Evolutionary conservation across 129 eudicot species (phyloP).

Genomic region (Sambucus nigra): DNA sequence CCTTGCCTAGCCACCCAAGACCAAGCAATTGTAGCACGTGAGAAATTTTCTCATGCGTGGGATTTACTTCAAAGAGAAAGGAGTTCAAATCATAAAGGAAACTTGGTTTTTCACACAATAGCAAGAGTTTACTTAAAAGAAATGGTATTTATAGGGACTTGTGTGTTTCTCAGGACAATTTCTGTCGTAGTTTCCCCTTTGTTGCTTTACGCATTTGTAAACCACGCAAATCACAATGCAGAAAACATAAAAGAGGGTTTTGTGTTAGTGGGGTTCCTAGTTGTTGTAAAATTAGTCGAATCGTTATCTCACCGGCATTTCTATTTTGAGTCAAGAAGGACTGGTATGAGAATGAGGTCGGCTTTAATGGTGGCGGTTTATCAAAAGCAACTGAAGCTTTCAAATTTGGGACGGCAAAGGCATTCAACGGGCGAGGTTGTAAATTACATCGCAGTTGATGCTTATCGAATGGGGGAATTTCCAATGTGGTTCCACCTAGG

Average conservation of each 20-base stretch:
- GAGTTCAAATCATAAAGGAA: slow-evolving; percentile 4
- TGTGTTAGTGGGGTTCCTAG: background rate
- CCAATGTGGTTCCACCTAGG: background rate
- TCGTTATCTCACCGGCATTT: background rate
- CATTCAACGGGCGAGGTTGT: background rate
- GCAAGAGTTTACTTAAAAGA: slow-evolving; percentile 31
- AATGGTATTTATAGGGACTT: slow-evolving; percentile 32
- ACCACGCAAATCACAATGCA: slow-evolving; percentile 27
- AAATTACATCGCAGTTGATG: background rate
- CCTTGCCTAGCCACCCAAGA: slow-evolving; percentile 44
- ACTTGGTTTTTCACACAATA: slow-evolving; percentile 30
- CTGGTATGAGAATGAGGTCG: background rate
- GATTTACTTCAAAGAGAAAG: slow-evolving; percentile 18
- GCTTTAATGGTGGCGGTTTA: background rate
- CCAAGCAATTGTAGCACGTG: slow-evolving; percentile 38
- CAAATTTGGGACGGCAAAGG: background rate
- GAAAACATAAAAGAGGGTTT: slow-evolving; percentile 4
- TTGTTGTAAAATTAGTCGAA: background rate
- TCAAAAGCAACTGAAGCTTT: background rate
- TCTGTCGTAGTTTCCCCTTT: slow-evolving; percentile 30
- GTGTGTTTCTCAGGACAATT: slow-evolving; percentile 28
- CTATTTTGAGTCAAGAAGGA: background rate
- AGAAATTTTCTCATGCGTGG: slow-evolving; percentile 30
- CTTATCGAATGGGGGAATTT: background rate
- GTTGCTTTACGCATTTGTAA: slow-evolving; percentile 49